A percentile compares a stretch with the other conserved stretches of the same genome.
phyloP scores from a whole-genome alignment of 2,329 filamentous ascomycete species.

The Chlorencoelia australis region DNA sequence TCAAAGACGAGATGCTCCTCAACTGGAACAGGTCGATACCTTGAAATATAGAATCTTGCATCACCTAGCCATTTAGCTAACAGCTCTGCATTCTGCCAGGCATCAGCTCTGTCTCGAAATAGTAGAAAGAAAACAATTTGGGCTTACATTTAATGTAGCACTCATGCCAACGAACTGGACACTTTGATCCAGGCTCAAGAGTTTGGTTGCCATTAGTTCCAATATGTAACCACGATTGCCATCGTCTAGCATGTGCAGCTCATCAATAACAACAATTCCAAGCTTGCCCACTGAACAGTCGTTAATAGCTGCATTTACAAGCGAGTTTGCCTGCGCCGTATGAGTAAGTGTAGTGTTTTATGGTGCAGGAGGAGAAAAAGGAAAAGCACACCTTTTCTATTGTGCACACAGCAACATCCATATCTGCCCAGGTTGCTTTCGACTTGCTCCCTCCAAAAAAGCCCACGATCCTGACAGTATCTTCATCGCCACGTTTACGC shows the following conservation, averaged over 20 bases:
- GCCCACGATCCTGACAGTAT: conserved; percentile 54
- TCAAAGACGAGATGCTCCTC: conserved; percentile 67
- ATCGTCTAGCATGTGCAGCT: conserved; percentile 76
- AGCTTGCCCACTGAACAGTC: conserved; percentile 55
- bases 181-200: conserved; percentile 55
- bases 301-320: conserved; percentile 64
- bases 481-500: conserved; percentile 45
- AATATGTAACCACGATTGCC: conserved; percentile 67
- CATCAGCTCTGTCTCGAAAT: background rate
- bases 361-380: too few species aligned
- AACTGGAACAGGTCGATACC: conserved; percentile 65
- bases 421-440: conserved; percentile 58
- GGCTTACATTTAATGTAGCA: conserved; percentile 58
- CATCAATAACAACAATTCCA: conserved; percentile 60
- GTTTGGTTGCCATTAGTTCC: conserved; percentile 63
- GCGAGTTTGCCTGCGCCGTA: conserved; percentile 52
- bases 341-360: too few species aligned
- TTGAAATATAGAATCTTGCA: conserved; percentile 62
- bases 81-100: conserved; percentile 53
- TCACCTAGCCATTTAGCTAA: conserved; percentile 57
- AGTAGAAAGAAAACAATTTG: background rate
- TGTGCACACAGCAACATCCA: conserved; percentile 70
- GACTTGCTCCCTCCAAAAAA: conserved; percentile 67
- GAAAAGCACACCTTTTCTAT: conserved; percentile 59
- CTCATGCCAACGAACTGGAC: conserved; percentile 73